These are phyloP conservation scores for Saccharomycopsis schoenii DNA, from an alignment of 805 yeast species.

Conservation along the genomic window DNA sequence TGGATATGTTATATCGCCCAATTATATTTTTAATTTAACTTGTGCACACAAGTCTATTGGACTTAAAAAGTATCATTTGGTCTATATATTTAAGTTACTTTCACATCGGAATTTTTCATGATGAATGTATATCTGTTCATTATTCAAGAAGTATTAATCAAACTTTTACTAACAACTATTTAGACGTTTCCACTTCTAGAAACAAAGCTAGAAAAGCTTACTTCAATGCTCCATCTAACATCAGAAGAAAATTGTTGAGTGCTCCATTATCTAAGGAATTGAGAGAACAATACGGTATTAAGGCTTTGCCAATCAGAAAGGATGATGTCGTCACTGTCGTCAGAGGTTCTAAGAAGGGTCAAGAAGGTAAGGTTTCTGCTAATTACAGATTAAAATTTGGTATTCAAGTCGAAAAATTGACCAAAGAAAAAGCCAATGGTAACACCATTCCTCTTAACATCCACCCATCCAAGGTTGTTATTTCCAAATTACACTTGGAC, in stretches of 20 bases:
- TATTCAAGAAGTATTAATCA: no score
- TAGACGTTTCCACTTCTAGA: slow-evolving; percentile 98
- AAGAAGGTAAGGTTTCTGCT: slow-evolving; percentile 95
- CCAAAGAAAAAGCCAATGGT: slow-evolving; percentile 97
- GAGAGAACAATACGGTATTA: slow-evolving; percentile 93
- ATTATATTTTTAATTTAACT: no score
- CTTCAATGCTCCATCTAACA: slow-evolving; percentile 95
- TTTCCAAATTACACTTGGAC: slow-evolving; percentile 97
- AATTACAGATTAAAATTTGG: slow-evolving; percentile 98
- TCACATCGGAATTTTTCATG: neutral
- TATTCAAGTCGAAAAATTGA: slow-evolving; percentile 92
- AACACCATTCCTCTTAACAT: slow-evolving; percentile 94
- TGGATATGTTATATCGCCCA: no score
- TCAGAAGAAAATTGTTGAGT: slow-evolving; percentile 88
- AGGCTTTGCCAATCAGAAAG: slow-evolving; percentile 94
- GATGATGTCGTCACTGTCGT: slow-evolving; percentile 92
- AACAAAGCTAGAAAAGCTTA: slow-evolving; percentile 99
- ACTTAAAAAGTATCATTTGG: no score
- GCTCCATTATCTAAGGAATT: slow-evolving; percentile 99
- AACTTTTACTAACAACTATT: slow-evolving; percentile 6
- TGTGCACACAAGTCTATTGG: no score
- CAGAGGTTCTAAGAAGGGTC: slow-evolving; percentile 99
- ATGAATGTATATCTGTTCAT: neutral
- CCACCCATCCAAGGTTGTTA: slow-evolving; percentile 98
- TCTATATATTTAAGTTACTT: no score